Evolutionary conservation across 345 rosid species (phyloP).

Genomic region (Isatis tinctoria): DNA sequence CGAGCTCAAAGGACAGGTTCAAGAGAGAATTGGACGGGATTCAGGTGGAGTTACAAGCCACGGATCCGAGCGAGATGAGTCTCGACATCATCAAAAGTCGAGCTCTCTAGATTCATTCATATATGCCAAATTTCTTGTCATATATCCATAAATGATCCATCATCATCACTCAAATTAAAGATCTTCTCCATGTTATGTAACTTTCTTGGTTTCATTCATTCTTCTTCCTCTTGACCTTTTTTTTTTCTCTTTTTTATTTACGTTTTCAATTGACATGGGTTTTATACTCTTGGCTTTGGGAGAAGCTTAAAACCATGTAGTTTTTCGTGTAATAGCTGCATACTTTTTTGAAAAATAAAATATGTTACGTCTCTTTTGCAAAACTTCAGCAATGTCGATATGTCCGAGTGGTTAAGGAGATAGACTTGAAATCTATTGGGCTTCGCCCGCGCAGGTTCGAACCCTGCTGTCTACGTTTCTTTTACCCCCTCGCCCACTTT

Average conservation of each 20-base stretch:
- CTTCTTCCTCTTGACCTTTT: background rate
- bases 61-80: constrained; percentile 99
- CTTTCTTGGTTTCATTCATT: constrained; percentile 28
- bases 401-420: constrained; percentile 95
- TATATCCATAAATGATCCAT: constrained; percentile 4
- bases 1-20: constrained; percentile 95
- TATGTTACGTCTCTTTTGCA: background rate
- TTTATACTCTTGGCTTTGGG: constrained; percentile 12
- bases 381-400: too few relatives aligned
- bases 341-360: constrained; percentile 11
- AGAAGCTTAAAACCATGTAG: constrained; percentile 22
- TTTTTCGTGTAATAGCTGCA: constrained; percentile 19
- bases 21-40: constrained; percentile 93
- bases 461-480: constrained; percentile 69
- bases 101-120: constrained; percentile 50
- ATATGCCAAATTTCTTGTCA: background rate
- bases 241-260: background rate
- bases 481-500: too few relatives aligned
- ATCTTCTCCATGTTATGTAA: constrained; percentile 18
- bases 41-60: constrained; percentile 94
- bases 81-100: constrained; percentile 73
- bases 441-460: constrained; percentile 84
- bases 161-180: background rate
- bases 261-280: constrained; percentile 13
- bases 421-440: constrained; percentile 92